These are phyloP conservation scores for Dissophora globulifera DNA, from an alignment of 192 early-diverging fungal species.

Conservation along the genomic window DNA sequence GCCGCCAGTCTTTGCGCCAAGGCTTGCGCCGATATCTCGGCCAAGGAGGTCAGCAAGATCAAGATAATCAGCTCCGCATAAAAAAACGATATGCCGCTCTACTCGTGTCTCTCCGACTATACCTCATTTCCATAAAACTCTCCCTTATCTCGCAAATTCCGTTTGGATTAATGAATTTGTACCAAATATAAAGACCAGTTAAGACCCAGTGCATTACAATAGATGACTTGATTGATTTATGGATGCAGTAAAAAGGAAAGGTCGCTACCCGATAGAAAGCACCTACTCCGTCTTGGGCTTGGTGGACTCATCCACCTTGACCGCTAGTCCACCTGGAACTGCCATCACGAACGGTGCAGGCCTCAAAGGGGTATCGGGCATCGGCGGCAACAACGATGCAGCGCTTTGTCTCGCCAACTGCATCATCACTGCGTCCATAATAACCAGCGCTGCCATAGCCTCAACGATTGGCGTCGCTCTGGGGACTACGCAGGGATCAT, in stretches of 20 bases:
- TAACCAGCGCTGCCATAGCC: constrained; percentile 90
- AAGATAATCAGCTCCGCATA: constrained; percentile 17
- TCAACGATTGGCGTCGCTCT: constrained; percentile 98
- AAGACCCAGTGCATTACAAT: no score
- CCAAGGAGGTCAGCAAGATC: constrained; percentile 34
- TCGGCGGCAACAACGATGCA: constrained; percentile 59
- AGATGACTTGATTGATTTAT: no score
- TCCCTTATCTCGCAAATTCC: no score
- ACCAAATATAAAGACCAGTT: no score
- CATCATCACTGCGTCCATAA: constrained; percentile 86
- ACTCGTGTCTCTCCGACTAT: no score
- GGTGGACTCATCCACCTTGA: constrained; percentile 44
- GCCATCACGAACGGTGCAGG: constrained; percentile 46
- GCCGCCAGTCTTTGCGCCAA: constrained; percentile 9
- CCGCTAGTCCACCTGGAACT: constrained; percentile 39
- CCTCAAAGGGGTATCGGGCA: constrained; percentile 51
- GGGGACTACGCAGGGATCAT: constrained; percentile 98
- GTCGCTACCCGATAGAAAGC: no score
- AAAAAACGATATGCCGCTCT: no score
- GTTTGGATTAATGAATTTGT: no score
- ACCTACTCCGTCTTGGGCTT: constrained; percentile 55
- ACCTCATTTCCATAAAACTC: no score
- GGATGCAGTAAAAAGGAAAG: no score
- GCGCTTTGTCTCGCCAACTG: constrained; percentile 71
- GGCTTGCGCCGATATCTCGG: constrained; percentile 17